Evolutionary conservation across 129 eudicot species (phyloP).

Genomic region (Chrysanthemum makinoi): DNA sequence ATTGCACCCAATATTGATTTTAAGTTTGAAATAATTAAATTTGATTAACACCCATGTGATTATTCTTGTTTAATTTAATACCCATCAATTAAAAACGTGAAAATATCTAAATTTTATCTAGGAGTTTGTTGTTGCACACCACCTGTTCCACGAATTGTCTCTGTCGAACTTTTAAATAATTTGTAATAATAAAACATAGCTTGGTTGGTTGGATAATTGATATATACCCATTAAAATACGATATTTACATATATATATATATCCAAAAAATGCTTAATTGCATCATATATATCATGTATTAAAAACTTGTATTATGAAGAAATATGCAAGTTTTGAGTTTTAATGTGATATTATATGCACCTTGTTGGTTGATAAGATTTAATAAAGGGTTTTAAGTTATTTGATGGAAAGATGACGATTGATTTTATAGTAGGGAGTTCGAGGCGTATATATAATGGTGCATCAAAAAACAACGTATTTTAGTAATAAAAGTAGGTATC

Average conservation of each 20-base stretch:
- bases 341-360: too few relatives aligned
- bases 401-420: slow-evolving; percentile 44
- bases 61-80: background rate
- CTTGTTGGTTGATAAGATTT: background rate
- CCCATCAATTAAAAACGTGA: slow-evolving; percentile 5
- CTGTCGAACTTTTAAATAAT: slow-evolving; percentile 2
- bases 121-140: slow-evolving; percentile 21
- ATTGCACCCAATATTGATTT: slow-evolving; percentile 8
- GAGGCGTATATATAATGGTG: slow-evolving; percentile 41
- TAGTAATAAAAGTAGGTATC: slow-evolving; percentile 36
- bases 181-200: background rate
- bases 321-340: too few relatives aligned
- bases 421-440: slow-evolving; percentile 64
- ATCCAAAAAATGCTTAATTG: too few relatives aligned
- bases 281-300: too few relatives aligned
- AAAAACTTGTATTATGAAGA: too few relatives aligned
- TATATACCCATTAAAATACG: too few relatives aligned
- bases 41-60: slow-evolving; percentile 11
- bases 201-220: background rate
- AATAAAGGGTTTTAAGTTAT: slow-evolving; percentile 1
- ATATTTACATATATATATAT: too few relatives aligned
- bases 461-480: slow-evolving; percentile 58
- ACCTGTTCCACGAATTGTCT: slow-evolving; percentile 24
- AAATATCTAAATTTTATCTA: background rate
- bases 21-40: background rate